phyloP scores from a whole-genome alignment of 768 basidiomycete species.

The Lactarius trivialis region DNA sequence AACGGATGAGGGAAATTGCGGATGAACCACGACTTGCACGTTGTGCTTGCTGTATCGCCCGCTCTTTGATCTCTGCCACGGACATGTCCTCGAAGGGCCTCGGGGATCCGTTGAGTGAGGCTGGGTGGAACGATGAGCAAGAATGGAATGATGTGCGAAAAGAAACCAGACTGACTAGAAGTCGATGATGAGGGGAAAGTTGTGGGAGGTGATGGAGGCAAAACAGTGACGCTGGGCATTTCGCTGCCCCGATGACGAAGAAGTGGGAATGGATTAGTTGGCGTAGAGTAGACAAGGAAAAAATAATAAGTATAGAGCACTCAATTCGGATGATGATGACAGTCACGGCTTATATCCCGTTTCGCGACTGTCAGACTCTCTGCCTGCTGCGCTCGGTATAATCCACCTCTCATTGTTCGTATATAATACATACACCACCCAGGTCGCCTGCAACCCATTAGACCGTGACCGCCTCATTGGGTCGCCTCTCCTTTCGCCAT shows the following conservation, averaged over 20 bases:
- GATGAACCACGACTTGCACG: slow-evolving; percentile 54
- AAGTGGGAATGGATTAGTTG: slow-evolving; percentile 6
- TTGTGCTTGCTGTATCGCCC: slow-evolving; percentile 41
- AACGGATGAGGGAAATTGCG: slow-evolving; percentile 51
- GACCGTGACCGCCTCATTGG: no score
- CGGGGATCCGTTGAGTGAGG: slow-evolving; percentile 24
- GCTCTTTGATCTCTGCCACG: slow-evolving; percentile 44
- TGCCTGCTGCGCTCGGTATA: no score
- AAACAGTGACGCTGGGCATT: slow-evolving; percentile 40
- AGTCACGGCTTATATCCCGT: not conserved
- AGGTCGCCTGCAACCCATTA: no score
- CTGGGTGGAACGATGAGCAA: slow-evolving; percentile 20
- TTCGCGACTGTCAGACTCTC: not conserved
- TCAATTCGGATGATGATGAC: not conserved
- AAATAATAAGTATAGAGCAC: slow-evolving; percentile 18
- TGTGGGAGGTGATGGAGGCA: slow-evolving; percentile 35
- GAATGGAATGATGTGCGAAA: slow-evolving; percentile 23
- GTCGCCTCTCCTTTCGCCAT: not conserved
- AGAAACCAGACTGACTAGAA: slow-evolving; percentile 25
- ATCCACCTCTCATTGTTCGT: no score
- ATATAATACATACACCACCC: no score
- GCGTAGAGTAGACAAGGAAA: slow-evolving; percentile 9
- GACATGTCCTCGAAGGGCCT: slow-evolving; percentile 29
- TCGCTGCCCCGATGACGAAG: not conserved
- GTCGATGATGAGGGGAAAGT: slow-evolving; percentile 29